phyloP scores from a whole-genome alignment of 1,139 yeast genomes.

The Saccharomycopsis crataegensis region DNA sequence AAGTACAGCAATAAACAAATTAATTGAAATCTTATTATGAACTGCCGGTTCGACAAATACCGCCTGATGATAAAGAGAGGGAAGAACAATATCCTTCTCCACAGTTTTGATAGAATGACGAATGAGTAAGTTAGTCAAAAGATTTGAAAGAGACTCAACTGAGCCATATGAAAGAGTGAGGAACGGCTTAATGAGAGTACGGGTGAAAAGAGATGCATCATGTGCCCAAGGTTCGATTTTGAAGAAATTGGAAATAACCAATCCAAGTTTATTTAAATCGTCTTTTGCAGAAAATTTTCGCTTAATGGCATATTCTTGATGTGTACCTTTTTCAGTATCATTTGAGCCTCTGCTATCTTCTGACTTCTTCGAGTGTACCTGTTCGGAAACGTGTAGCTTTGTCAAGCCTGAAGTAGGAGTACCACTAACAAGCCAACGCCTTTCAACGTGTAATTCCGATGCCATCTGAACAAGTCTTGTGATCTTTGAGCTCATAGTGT shows the following conservation, averaged over 20 bases:
- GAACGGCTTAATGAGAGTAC: constrained; percentile 43
- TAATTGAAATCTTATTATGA: constrained; percentile 53
- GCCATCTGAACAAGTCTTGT: constrained; percentile 46
- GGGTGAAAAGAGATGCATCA: constrained; percentile 40
- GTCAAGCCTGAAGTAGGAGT: constrained; percentile 71
- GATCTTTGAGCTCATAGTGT: constrained; percentile 46
- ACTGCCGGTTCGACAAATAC: constrained; percentile 52
- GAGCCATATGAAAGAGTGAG: constrained; percentile 34
- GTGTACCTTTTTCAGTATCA: constrained; percentile 18
- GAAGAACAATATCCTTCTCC: constrained; percentile 48
- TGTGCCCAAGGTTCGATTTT: constrained; percentile 53
- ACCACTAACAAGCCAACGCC: constrained; percentile 70
- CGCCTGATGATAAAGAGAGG: constrained; percentile 50
- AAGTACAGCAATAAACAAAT: constrained; percentile 56
- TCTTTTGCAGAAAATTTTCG: constrained; percentile 37
- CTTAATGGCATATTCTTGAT: constrained; percentile 30
- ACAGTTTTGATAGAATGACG: constrained; percentile 49
- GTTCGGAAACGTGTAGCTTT: constrained; percentile 38
- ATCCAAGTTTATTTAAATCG: constrained; percentile 49
- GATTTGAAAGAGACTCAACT: constrained; percentile 32
- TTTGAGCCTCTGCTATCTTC: not conserved
- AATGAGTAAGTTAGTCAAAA: constrained; percentile 43
- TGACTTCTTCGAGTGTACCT: constrained; percentile 1
- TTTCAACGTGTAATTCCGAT: constrained; percentile 42
- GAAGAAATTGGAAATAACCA: constrained; percentile 44